A percentile compares a stretch with the other conserved stretches of the same genome.
phyloP scores from a whole-genome alignment of 495 filamentous ascomycete genomes.

The Aspergillus taichungensis region DNA sequence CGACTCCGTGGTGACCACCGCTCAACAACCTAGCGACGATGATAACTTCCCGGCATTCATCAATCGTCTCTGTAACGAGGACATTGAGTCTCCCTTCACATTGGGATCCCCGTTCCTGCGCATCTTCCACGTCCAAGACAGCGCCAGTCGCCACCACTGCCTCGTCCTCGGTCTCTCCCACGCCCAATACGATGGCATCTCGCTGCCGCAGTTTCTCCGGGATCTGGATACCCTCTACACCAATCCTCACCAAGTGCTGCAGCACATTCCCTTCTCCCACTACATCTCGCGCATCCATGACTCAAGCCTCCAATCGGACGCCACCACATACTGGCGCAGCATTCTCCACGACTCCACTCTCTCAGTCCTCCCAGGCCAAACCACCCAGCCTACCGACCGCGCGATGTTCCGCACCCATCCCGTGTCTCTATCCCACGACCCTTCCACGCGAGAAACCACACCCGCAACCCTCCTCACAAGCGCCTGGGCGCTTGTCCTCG shows the following conservation, averaged over 20 bases:
- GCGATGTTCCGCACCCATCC: conserved; percentile 28
- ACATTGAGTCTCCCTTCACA: conserved; percentile 35
- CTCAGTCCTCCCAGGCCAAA: conserved; percentile 30
- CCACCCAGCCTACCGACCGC: conserved; percentile 28
- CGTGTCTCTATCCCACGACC: conserved; percentile 30
- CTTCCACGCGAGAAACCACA: conserved; percentile 37
- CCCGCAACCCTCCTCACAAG: conserved; percentile 49
- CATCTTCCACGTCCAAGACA: conserved; percentile 36
- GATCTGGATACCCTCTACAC: conserved; percentile 40
- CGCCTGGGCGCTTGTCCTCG: conserved; percentile 53
- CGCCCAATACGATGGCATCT: conserved; percentile 61
- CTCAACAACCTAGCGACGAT: conserved; percentile 9
- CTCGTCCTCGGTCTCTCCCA: conserved; percentile 55
- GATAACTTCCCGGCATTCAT: conserved; percentile 36
- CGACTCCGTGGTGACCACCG: conserved; percentile 22
- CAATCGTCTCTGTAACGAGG: conserved; percentile 24
- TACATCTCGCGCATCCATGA: conserved; percentile 31
- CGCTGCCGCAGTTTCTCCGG: conserved; percentile 46
- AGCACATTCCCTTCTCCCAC: conserved; percentile 41
- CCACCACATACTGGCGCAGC: conserved; percentile 39
- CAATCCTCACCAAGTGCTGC: conserved; percentile 14
- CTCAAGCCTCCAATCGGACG: conserved; percentile 8
- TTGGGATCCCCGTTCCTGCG: conserved; percentile 50
- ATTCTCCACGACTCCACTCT: conserved; percentile 45
- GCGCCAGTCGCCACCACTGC: conserved; percentile 26